These are phyloP conservation scores for Saccharomyces jurei DNA, from an alignment of 805 yeast genomes.

Conservation along the genomic window DNA sequence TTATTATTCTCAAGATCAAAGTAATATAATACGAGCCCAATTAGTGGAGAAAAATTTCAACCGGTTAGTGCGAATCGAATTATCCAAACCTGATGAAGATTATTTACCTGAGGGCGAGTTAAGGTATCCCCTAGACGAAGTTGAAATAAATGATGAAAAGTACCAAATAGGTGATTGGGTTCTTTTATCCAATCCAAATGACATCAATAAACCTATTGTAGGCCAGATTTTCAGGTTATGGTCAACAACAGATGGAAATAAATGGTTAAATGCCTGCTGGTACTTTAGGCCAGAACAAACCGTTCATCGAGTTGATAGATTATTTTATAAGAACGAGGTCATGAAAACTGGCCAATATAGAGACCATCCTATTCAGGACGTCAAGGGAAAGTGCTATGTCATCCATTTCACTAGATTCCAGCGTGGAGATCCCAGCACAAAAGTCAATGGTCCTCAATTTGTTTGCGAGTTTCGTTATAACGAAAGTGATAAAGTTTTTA, in stretches of 20 bases:
- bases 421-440: constrained; percentile 84
- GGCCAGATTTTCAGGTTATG: constrained; percentile 92
- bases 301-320: constrained; percentile 81
- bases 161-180: constrained; percentile 96
- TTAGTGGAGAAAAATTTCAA: constrained; percentile 55
- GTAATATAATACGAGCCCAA: constrained; percentile 51
- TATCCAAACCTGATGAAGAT: constrained; percentile 73
- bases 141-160: constrained; percentile 59
- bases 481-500: constrained; percentile 82
- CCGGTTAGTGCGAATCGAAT: constrained; percentile 53
- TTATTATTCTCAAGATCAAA: constrained; percentile 51
- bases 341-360: constrained; percentile 95
- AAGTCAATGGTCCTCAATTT: constrained; percentile 75
- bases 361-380: constrained; percentile 82
- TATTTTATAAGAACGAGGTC: constrained; percentile 89
- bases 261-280: constrained; percentile 94
- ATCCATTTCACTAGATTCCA: constrained; percentile 90
- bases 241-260: constrained; percentile 66
- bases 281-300: constrained; percentile 97
- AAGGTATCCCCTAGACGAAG: constrained; percentile 68
- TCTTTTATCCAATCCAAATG: constrained; percentile 79
- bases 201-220: constrained; percentile 79
- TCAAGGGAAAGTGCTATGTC: constrained; percentile 89
- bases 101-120: constrained; percentile 51
- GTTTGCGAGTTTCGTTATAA: constrained; percentile 93